Percentiles rank a stretch among this genome's conserved stretches.
Evolutionary conservation across 83 land plant genomes (phyloP).

Genomic region (Picea mariana): DNA sequence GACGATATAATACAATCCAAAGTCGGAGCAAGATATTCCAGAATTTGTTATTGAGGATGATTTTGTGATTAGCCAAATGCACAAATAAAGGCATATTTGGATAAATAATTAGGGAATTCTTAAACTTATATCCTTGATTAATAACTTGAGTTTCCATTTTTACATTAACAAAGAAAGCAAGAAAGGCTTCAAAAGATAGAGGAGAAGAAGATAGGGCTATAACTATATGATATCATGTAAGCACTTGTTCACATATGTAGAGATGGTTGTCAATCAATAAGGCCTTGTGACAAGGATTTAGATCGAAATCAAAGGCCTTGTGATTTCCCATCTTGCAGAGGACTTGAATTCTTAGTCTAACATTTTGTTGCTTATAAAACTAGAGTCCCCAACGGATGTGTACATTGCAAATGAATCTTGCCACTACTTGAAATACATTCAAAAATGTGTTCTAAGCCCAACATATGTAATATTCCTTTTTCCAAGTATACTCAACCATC

Average conservation of each 20-base stretch:
- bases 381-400: slow-evolving; percentile 85
- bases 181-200: slow-evolving; percentile 61
- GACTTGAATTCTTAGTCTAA: slow-evolving; percentile 34
- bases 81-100: neutral
- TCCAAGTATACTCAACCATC: slow-evolving; percentile 61
- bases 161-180: slow-evolving; percentile 53
- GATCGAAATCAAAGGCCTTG: slow-evolving; percentile 44
- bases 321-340: slow-evolving; percentile 77
- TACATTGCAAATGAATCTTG: slow-evolving; percentile 95
- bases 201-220: slow-evolving; percentile 76
- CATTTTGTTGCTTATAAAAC: slow-evolving; percentile 81
- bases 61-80: slow-evolving; percentile 49
- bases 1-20: slow-evolving; percentile 60
- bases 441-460: slow-evolving; percentile 65
- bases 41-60: slow-evolving; percentile 83
- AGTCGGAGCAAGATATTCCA: slow-evolving; percentile 81
- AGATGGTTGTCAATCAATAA: slow-evolving; percentile 94
- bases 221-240: slow-evolving; percentile 89
- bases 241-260: slow-evolving; percentile 91
- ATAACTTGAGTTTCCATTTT: too few species aligned
- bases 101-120: neutral
- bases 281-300: slow-evolving; percentile 82
- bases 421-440: slow-evolving; percentile 95
- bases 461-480: slow-evolving; percentile 82
- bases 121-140: too few species aligned